These are phyloP conservation scores for Colletotrichum orbiculare DNA, from an alignment of 2,329 filamentous ascomycete genomes.

Conservation along the genomic window DNA sequence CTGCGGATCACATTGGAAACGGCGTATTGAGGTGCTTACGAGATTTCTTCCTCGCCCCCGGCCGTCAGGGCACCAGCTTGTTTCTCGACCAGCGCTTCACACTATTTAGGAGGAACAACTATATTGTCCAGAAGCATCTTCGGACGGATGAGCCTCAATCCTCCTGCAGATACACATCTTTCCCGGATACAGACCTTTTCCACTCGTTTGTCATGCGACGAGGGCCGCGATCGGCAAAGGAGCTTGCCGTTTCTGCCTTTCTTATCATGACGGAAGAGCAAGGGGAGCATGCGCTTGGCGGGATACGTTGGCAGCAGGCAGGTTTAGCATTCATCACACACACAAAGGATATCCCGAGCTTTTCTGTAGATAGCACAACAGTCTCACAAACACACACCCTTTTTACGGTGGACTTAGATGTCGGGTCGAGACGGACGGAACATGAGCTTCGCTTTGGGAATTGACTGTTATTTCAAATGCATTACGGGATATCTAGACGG, in stretches of 20 bases:
- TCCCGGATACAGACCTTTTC: slow-evolving; percentile 13
- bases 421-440: slow-evolving; percentile 23
- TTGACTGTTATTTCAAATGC: slow-evolving; percentile 33
- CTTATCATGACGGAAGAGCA: not conserved
- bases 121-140: slow-evolving; percentile 17
- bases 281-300: slow-evolving; percentile 7
- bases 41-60: slow-evolving; percentile 15
- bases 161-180: slow-evolving; percentile 22
- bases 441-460: slow-evolving; percentile 33
- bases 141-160: slow-evolving; percentile 13
- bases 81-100: slow-evolving; percentile 22
- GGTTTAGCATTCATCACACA: slow-evolving; percentile 35
- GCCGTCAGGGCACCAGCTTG: slow-evolving; percentile 25
- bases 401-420: slow-evolving; percentile 31
- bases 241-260: slow-evolving; percentile 16
- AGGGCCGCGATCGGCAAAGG: not conserved
- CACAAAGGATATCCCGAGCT: slow-evolving; percentile 43
- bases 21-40: slow-evolving; percentile 30
- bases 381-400: slow-evolving; percentile 31
- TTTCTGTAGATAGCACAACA: slow-evolving; percentile 43
- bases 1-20: slow-evolving; percentile 28
- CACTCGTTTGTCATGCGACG: not conserved
- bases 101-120: slow-evolving; percentile 18
- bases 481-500: slow-evolving; percentile 18
- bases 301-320: slow-evolving; percentile 32